Evolutionary conservation across 192 early-diverging fungal species (phyloP).

Genomic region (Linderina pennispora): DNA sequence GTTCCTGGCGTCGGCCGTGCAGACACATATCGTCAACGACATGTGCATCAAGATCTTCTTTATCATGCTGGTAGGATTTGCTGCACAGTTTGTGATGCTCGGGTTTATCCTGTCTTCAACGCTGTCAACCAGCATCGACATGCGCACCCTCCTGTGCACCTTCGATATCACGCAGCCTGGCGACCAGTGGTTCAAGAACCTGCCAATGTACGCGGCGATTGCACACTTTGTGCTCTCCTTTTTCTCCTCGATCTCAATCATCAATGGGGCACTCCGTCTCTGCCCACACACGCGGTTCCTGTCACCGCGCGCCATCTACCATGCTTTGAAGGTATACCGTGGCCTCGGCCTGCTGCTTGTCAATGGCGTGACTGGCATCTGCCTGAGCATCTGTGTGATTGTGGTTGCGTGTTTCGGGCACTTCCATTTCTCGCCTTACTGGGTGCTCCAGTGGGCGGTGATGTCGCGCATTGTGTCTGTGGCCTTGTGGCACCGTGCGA

Average conservation of each 20-base stretch:
- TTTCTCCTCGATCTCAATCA: slow-evolving; percentile 20
- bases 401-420: slow-evolving; percentile 1
- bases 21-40: slow-evolving; percentile 17
- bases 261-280: slow-evolving; percentile 20
- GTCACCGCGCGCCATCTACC: slow-evolving; percentile 6
- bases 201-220: slow-evolving; percentile 11
- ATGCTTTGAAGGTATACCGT: slow-evolving; percentile 15
- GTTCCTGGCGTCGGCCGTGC: slow-evolving; percentile 17
- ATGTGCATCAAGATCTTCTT: slow-evolving; percentile 29
- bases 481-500: slow-evolving; percentile 12
- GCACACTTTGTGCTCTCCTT: slow-evolving; percentile 14
- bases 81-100: slow-evolving; percentile 9
- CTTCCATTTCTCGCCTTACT: slow-evolving; percentile 7
- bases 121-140: no score
- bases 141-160: background rate
- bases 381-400: slow-evolving; percentile 3
- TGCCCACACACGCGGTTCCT: slow-evolving; percentile 8
- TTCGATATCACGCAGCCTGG: slow-evolving; percentile 1
- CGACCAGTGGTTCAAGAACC: slow-evolving; percentile 9
- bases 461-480: slow-evolving; percentile 14
- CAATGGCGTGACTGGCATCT: background rate
- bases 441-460: slow-evolving; percentile 19
- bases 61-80: slow-evolving; percentile 12
- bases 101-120: slow-evolving; percentile 1
- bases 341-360: slow-evolving; percentile 23